These are phyloP conservation scores for Anacardium occidentale DNA, from an alignment of 345 rosid genomes.

Conservation along the genomic window DNA sequence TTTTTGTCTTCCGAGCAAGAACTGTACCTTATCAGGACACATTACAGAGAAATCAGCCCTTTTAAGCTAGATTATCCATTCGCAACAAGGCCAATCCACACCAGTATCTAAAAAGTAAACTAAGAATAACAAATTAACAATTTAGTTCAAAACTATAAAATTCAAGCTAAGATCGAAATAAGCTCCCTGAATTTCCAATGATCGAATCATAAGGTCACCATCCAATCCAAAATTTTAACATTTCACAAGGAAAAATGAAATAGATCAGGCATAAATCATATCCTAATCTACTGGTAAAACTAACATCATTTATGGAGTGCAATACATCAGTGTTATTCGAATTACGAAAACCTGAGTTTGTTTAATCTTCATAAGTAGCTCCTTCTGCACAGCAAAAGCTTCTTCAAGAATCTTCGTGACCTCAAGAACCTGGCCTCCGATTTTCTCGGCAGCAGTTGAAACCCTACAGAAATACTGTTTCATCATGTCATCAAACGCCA, in stretches of 20 bases:
- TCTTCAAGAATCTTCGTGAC: conserved; percentile 61
- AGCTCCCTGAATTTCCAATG: background rate
- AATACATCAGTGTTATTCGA: background rate
- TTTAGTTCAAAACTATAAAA: too few relatives aligned
- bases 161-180: background rate
- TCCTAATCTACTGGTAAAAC: background rate
- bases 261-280: background rate
- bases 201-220: background rate
- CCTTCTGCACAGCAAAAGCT: conserved; percentile 65
- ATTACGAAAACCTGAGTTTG: conserved; percentile 51
- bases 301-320: too few relatives aligned
- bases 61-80: background rate
- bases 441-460: conserved; percentile 69
- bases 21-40: background rate
- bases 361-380: conserved; percentile 65
- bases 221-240: background rate
- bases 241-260: background rate
- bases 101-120: background rate
- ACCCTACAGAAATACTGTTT: conserved; percentile 55
- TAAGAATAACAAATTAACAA: too few relatives aligned
- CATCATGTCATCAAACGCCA: conserved; percentile 74
- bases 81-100: background rate
- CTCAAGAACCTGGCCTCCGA: conserved; percentile 83
- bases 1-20: background rate
- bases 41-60: background rate